A percentile compares a stretch with the other conserved stretches of the same genome.
Conservation (phyloP, 805 yeast genomes). For the Starmerella davenportii region DNA sequence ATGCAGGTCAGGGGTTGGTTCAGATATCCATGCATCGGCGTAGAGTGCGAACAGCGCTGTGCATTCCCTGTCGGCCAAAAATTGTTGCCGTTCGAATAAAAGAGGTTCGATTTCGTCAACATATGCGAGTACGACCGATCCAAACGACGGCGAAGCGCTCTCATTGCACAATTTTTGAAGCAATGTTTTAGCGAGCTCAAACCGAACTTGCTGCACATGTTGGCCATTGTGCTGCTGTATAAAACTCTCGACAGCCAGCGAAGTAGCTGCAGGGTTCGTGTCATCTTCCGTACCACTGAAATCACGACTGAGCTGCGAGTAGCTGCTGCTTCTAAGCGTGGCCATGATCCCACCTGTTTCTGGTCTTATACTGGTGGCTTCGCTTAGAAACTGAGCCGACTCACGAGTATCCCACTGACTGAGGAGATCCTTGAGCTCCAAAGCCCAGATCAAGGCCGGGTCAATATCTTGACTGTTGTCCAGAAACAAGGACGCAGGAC, state of each 20-base stretch:
- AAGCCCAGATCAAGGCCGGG: constrained; percentile 4
- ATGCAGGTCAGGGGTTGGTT: neutral
- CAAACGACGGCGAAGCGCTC: constrained; percentile 1
- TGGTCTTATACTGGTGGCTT: constrained; percentile 8
- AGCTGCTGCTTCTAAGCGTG: constrained; percentile 3
- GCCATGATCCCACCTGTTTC: constrained; percentile 9
- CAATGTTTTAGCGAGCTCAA: constrained; percentile 3
- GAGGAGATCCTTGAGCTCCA: constrained; percentile 9
- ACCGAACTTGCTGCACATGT: constrained; percentile 11
- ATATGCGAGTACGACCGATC: constrained; percentile 1
- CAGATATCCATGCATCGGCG: constrained; percentile 10
- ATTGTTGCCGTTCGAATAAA: constrained; percentile 6
- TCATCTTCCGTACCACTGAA: constrained; percentile 1
- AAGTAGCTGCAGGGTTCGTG: neutral
- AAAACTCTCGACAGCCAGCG: constrained; percentile 4
- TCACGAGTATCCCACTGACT: constrained; percentile 9
- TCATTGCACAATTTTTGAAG: constrained; percentile 2
- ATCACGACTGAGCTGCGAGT: neutral
- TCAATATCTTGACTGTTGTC: constrained; percentile 2
- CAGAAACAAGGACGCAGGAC: constrained; percentile 8
- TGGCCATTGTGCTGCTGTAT: neutral
- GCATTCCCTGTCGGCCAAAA: neutral
- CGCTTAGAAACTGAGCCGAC: constrained; percentile 6
- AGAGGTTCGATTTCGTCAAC: constrained; percentile 7
- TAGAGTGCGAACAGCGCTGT: constrained; percentile 8